Evolutionary conservation across 2,329 filamentous ascomycete genomes (phyloP).

Genomic region (Talaromyces rugulosus): DNA sequence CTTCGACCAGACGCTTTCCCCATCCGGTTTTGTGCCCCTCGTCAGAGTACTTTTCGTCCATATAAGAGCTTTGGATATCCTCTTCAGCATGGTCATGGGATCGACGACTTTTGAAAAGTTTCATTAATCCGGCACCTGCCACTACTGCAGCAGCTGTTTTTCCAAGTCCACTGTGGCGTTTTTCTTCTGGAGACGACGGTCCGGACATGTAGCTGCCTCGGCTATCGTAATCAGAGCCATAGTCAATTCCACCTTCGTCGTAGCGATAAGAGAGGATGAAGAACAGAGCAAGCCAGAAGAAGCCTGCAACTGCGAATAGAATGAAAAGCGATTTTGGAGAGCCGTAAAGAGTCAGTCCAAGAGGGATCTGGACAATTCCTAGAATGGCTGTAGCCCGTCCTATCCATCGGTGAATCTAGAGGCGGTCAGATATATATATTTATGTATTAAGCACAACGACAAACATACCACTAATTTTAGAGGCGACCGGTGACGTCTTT

Average conservation of each 20-base stretch:
- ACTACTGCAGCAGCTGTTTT: conserved; percentile 52
- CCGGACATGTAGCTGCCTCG: conserved; percentile 55
- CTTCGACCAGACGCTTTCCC: conserved; percentile 56
- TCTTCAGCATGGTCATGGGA: conserved; percentile 43
- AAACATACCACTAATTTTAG: conserved; percentile 54
- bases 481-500: conserved; percentile 51
- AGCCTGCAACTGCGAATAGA: conserved; percentile 75
- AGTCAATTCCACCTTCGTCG: conserved; percentile 46
- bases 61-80: conserved; percentile 51
- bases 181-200: conserved; percentile 46
- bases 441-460: background rate
- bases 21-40: conserved; percentile 49
- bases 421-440: background rate
- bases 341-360: conserved; percentile 88
- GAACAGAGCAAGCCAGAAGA: conserved; percentile 67
- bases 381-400: conserved; percentile 74
- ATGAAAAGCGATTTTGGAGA: conserved; percentile 83
- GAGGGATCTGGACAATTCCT: conserved; percentile 79
- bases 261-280: conserved; percentile 74
- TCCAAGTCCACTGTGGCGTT: conserved; percentile 41
- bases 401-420: conserved; percentile 79
- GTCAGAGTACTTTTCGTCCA: conserved; percentile 64
- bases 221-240: conserved; percentile 52
- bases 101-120: conserved; percentile 38
- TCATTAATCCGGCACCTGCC: conserved; percentile 55